These are phyloP conservation scores for Sporothrix inflata DNA, from an alignment of 2,329 filamentous ascomycete genomes.

Conservation along the genomic window DNA sequence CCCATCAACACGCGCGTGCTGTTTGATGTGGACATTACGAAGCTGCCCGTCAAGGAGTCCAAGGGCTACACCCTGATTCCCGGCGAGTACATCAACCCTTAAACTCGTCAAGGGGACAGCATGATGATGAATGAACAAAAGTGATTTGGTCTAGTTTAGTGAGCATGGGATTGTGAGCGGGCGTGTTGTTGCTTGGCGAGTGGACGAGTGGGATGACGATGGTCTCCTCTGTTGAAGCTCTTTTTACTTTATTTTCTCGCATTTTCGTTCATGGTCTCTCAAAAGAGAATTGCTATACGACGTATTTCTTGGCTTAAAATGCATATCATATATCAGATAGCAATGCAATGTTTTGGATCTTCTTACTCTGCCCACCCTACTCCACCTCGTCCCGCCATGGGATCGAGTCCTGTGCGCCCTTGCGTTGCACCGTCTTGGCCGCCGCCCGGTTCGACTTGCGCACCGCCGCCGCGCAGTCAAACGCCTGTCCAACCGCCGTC, in stretches of 20 bases:
- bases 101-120: constrained; percentile 8
- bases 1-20: constrained; percentile 48
- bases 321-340: not conserved
- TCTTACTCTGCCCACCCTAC: not conserved
- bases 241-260: not conserved
- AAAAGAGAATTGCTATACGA: not conserved
- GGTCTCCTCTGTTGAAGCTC: not conserved
- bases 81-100: constrained; percentile 49
- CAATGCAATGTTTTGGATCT: not conserved
- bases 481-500: constrained; percentile 40
- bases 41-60: constrained; percentile 32
- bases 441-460: constrained; percentile 64
- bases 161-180: constrained; percentile 15
- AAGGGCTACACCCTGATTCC: constrained; percentile 39
- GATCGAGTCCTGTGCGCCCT: constrained; percentile 68
- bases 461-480: constrained; percentile 63
- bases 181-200: not conserved
- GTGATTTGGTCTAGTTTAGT: constrained; percentile 12
- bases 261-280: not conserved
- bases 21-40: constrained; percentile 43
- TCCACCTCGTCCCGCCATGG: constrained; percentile 61
- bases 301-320: not conserved
- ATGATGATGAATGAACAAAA: not conserved
- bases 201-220: not conserved
- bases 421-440: constrained; percentile 65